These are phyloP conservation scores for Leptomonas pyrrhocoris DNA, from an alignment of 208 protist genomes.

Conservation along the genomic window DNA sequence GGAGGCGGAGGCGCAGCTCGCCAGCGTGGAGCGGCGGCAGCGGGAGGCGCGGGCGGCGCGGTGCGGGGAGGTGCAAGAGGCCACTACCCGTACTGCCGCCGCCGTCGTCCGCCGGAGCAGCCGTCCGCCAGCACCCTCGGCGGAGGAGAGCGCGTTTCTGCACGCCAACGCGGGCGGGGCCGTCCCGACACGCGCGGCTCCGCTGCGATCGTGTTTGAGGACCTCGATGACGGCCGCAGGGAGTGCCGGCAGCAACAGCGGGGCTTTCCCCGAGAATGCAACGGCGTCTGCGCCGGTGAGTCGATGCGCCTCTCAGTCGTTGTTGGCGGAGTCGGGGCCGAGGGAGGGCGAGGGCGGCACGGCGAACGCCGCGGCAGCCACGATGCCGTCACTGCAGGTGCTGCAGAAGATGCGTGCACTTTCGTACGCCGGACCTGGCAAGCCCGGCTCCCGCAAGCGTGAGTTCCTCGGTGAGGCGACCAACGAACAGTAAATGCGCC, in stretches of 20 bases:
- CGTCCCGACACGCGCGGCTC: conserved; percentile 38
- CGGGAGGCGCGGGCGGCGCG: conserved; percentile 52
- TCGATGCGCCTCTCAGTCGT: conserved; percentile 58
- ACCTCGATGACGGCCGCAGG: conserved; percentile 3
- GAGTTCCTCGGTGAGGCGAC: conserved; percentile 73
- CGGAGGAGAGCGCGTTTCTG: conserved; percentile 51
- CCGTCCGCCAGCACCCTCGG: conserved; percentile 24
- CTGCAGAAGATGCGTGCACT: conserved; percentile 60
- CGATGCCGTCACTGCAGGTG: conserved; percentile 28
- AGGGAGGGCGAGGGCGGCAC: neutral
- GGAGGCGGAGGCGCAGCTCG: conserved; percentile 65
- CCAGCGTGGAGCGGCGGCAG: conserved; percentile 45
- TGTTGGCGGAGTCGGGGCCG: conserved; percentile 29
- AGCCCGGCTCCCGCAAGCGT: conserved; percentile 58
- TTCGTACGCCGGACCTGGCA: conserved; percentile 51
- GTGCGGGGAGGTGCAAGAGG: conserved; percentile 35
- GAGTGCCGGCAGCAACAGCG: neutral
- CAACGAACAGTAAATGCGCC: conserved; percentile 45
- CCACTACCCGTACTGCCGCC: conserved; percentile 34
- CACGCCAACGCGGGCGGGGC: conserved; percentile 37
- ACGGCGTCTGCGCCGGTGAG: conserved; percentile 53
- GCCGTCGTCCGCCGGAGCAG: conserved; percentile 10
- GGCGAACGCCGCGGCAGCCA: neutral
- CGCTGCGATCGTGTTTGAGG: conserved; percentile 65
- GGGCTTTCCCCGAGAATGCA: neutral